Conservation (phyloP, 129 eudicot genomes). For the Scalesia atractyloides region DNA sequence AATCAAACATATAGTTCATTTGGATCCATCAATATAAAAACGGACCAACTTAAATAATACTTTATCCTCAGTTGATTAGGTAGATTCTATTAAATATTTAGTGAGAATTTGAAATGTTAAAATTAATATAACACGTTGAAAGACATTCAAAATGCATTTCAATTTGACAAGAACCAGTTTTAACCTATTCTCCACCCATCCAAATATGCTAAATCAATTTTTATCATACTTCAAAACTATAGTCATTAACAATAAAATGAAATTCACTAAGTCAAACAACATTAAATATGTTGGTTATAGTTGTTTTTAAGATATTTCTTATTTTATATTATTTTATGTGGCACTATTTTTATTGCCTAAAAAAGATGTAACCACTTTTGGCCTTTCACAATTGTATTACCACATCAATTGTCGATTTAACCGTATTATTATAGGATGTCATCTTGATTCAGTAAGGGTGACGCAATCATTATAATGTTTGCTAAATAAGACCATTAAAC, state of each 20-base stretch:
- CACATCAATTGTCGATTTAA: no score
- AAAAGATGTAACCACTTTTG: no score
- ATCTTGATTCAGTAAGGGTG: slow-evolving; percentile 10
- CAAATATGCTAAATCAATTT: background rate
- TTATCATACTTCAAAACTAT: background rate
- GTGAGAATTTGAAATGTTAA: background rate
- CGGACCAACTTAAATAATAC: background rate
- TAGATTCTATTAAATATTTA: background rate
- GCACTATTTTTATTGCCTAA: no score
- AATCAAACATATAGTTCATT: background rate
- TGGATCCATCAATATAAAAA: background rate
- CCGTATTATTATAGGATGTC: background rate
- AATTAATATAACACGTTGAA: background rate
- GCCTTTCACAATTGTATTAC: no score
- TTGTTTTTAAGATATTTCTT: no score
- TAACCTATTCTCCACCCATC: background rate
- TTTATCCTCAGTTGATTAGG: background rate
- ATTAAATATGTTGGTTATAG: background rate
- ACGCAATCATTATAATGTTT: background rate
- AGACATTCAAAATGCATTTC: background rate
- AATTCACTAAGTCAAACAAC: background rate
- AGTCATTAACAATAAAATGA: background rate
- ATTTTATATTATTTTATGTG: no score
- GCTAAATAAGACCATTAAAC: background rate
- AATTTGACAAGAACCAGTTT: background rate